A percentile compares a stretch with the other conserved stretches of the same genome.
phyloP scores from a whole-genome alignment of 306 rosid genomes.

The Fragaria vesca region DNA sequence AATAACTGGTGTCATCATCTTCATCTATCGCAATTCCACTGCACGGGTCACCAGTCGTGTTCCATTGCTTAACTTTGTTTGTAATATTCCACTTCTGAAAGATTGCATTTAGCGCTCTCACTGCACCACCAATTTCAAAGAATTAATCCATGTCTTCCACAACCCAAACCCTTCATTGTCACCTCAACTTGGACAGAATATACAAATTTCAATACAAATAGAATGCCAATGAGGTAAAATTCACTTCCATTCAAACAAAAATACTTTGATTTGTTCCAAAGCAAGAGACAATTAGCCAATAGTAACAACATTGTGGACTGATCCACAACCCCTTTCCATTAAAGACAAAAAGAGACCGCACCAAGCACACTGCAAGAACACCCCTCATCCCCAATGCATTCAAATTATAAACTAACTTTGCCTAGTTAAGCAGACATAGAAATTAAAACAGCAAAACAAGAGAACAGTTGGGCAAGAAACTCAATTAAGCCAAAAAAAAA shows the following conservation, averaged over 20 bases:
- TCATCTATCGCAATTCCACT: constrained; percentile 55
- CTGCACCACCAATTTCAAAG: constrained; percentile 33
- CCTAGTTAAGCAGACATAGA: background rate
- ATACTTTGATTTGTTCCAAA: background rate
- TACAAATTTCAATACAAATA: background rate
- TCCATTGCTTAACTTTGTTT: constrained; percentile 44
- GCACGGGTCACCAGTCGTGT: constrained; percentile 65
- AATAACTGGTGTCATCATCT: background rate
- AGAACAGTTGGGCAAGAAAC: background rate
- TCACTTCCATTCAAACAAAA: background rate
- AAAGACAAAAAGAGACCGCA: background rate
- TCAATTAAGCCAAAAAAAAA: background rate
- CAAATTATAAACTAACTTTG: background rate
- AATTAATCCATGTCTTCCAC: background rate
- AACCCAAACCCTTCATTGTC: background rate
- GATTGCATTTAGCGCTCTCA: constrained; percentile 54
- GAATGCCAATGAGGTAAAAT: background rate
- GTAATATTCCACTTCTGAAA: constrained; percentile 48
- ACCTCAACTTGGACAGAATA: background rate
- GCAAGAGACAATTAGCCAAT: background rate
- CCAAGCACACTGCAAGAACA: background rate
- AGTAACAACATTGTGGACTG: background rate
- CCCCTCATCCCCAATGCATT: background rate
- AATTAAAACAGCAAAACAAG: background rate
- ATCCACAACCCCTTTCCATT: background rate